Conservation (phyloP, 257 asterid genomes). For the Solanum chmielewskii region DNA sequence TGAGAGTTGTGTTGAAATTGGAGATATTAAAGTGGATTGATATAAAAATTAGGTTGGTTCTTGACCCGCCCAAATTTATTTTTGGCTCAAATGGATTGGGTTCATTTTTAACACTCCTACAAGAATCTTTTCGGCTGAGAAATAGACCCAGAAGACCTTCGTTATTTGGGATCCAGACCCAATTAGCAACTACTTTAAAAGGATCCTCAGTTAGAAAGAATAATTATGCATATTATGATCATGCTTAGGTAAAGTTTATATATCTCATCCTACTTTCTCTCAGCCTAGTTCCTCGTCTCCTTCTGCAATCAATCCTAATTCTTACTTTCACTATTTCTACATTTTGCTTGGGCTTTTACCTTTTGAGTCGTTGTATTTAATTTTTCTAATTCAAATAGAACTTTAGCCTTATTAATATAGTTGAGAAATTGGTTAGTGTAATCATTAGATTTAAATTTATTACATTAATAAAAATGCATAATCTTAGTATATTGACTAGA, state of each 20-base stretch:
- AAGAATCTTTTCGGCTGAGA: not conserved
- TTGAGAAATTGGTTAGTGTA: not conserved
- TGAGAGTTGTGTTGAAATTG: too few relatives aligned
- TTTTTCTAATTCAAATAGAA: too few relatives aligned
- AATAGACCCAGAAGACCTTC: not conserved
- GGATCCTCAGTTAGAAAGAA: not conserved
- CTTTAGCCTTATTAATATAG: not conserved
- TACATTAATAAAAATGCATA: not conserved
- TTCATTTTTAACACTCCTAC: too few relatives aligned
- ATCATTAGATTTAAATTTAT: too few relatives aligned
- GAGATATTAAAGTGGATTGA: too few relatives aligned
- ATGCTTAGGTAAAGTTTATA: not conserved
- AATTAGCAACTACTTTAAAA: not conserved
- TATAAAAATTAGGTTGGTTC: too few relatives aligned
- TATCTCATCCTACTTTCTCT: not conserved
- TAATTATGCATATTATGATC: not conserved
- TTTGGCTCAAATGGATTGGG: too few relatives aligned
- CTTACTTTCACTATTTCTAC: not conserved
- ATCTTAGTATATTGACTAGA: not conserved
- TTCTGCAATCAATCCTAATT: not conserved
- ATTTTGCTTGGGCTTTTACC: not conserved
- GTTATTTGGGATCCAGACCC: not conserved
- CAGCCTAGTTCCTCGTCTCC: not conserved
- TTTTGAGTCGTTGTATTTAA: not conserved
- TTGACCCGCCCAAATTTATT: too few relatives aligned